Base-by-base conservation (phyloP, 1,139 yeast genomes). In the Hyphopichia burtonii region DNA sequence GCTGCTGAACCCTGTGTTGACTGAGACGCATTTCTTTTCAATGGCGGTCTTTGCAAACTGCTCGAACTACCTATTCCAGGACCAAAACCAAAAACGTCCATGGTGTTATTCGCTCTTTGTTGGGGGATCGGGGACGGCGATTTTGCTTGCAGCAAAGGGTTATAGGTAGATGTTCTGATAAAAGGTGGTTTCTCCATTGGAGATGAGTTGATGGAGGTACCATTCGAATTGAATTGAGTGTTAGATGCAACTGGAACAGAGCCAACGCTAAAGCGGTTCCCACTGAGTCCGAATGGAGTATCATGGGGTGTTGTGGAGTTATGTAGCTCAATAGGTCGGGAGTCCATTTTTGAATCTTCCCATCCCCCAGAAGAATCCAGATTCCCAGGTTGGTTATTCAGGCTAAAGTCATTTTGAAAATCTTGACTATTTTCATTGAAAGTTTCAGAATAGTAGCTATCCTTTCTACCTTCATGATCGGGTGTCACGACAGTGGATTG, bases 1-100 rank as follows among this genome's bases (percentile, higher is more conserved):
- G 51, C 20, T 10, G 42, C 48, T 0, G 75, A 68, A 10, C 66
- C 76, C 22, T 68, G 66, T 2, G 77, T 70, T 2, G 61, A 61
- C 42, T 66, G 73, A 0, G 76, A 70, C 1, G 63, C 52, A 36
- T 66, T 64, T 37, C 75, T 48, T 18, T 55, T 51, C 30, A 71
- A 48, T 12, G 55, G 45, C 1, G 74, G 75, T 18, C 74, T 35
- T 19, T 39, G 41, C 7, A 40, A 36, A 9, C 33, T 25, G 3
- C 34, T 31, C 2, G 36, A 19, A 12, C 34, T 41, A 10, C 41
- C 49, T 12, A 41, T 17, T 37, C 41, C 31, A 36, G 41, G 35
- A 18, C 36, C 7, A 8, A 37, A 9, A 22, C 39, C 38, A 33
- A 50, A 48, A 16, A 48, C 41, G 27, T 51, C 50, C 19, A 44